phyloP scores from a whole-genome alignment of 768 basidiomycete genomes.

The Candolleomyces eurysporus region DNA sequence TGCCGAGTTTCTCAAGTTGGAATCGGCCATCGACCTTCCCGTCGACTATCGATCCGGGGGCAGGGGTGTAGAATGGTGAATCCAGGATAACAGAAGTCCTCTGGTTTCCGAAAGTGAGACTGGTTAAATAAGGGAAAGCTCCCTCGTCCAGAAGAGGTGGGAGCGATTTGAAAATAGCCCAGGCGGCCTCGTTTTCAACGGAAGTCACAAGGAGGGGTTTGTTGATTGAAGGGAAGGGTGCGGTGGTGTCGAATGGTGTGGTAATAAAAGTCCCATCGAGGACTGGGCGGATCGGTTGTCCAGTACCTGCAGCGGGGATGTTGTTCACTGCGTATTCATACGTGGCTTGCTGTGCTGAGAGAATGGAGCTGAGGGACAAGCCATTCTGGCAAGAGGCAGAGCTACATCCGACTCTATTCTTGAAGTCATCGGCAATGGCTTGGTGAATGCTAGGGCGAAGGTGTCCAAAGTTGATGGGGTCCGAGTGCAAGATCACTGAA shows the following conservation, averaged over 20 bases:
- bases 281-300: slow-evolving; percentile 65
- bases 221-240: slow-evolving; percentile 51
- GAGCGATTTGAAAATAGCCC: slow-evolving; percentile 45
- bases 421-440: slow-evolving; percentile 53
- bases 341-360: slow-evolving; percentile 51
- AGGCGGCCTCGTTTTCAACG: slow-evolving; percentile 69
- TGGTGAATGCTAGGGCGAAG: slow-evolving; percentile 52
- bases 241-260: slow-evolving; percentile 58
- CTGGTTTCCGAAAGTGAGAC: slow-evolving; percentile 42
- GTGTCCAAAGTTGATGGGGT: slow-evolving; percentile 84
- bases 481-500: slow-evolving; percentile 81
- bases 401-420: slow-evolving; percentile 43
- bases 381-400: slow-evolving; percentile 48
- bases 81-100: slow-evolving; percentile 43
- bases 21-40: slow-evolving; percentile 48
- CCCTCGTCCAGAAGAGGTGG: slow-evolving; percentile 27
- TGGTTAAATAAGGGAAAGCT: slow-evolving; percentile 40
- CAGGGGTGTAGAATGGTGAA: slow-evolving; percentile 46
- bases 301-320: slow-evolving; percentile 51
- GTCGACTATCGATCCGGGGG: slow-evolving; percentile 17
- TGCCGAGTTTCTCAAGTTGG: slow-evolving; percentile 58
- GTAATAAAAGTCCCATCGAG: slow-evolving; percentile 69
- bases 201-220: slow-evolving; percentile 75
- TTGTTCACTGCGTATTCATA: slow-evolving; percentile 39
- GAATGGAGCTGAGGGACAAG: slow-evolving; percentile 48